These are phyloP conservation scores for Dendrobium officinale DNA, from an alignment of 106 monocot species.

Conservation along the genomic window DNA sequence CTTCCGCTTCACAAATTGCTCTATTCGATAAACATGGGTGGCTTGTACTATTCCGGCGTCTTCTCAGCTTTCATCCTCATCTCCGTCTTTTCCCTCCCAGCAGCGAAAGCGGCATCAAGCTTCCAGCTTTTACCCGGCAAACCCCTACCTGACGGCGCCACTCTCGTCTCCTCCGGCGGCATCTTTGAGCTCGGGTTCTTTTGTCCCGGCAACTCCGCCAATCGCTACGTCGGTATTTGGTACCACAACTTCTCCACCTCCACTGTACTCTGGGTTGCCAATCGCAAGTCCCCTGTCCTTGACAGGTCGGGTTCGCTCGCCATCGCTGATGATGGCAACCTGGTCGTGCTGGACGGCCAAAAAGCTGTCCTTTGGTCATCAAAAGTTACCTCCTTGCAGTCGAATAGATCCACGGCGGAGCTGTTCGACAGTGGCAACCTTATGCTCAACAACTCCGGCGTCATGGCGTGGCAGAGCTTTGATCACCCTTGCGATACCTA, in stretches of 20 bases:
- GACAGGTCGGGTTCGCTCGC: conserved; percentile 12
- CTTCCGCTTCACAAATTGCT: no score
- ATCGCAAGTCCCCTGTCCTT: conserved; percentile 26
- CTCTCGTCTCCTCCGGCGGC: conserved; percentile 17
- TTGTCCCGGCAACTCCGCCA: conserved; percentile 7
- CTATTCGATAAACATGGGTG: no score
- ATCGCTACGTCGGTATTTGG: conserved; percentile 43
- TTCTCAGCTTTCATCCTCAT: not conserved
- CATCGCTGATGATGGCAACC: conserved; percentile 17
- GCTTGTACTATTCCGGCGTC: not conserved
- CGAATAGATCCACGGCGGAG: conserved; percentile 4
- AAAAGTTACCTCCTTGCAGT: not conserved
- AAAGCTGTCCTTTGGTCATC: conserved; percentile 27
- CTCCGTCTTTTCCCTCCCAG: not conserved
- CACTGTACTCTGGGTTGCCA: conserved; percentile 51
- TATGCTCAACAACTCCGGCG: not conserved
- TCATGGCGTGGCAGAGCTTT: conserved; percentile 45
- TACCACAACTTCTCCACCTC: conserved; percentile 21
- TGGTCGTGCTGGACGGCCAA: conserved; percentile 15
- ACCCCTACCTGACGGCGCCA: conserved; percentile 5
- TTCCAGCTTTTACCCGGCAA: not conserved
- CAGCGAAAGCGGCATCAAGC: not conserved
- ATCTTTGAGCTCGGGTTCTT: conserved; percentile 44
- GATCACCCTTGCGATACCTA: conserved; percentile 34
- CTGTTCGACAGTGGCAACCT: conserved; percentile 35